Evolutionary conservation across 495 filamentous ascomycete species (phyloP).

Genomic region (Physcia stellaris): DNA sequence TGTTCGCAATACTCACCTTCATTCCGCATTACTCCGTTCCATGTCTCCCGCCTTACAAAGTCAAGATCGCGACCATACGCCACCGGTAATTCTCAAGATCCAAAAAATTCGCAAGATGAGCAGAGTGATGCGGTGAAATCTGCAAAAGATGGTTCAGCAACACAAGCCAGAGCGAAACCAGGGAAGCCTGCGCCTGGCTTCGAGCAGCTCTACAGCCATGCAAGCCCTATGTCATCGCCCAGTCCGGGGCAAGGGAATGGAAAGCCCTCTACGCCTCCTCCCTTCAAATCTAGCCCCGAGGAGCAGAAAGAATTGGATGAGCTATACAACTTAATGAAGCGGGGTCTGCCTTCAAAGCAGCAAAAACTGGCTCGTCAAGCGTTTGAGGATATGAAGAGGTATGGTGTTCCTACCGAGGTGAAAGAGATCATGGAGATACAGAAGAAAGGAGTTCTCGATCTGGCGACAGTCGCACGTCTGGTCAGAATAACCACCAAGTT

Average conservation of each 20-base stretch:
- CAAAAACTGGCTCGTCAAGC: constrained; percentile 26
- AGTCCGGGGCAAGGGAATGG: constrained; percentile 19
- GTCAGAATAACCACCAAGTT: constrained; percentile 32
- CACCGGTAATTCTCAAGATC: constrained; percentile 30
- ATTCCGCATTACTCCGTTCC: constrained; percentile 24
- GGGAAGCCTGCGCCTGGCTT: constrained; percentile 30
- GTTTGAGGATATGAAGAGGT: constrained; percentile 31
- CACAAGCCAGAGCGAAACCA: constrained; percentile 11
- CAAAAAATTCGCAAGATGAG: constrained; percentile 31
- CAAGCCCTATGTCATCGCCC: constrained; percentile 26
- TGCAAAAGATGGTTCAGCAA: constrained; percentile 17
- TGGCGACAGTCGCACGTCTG: constrained; percentile 35
- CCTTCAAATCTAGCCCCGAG: constrained; percentile 20
- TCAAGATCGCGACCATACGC: constrained; percentile 42
- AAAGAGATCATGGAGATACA: constrained; percentile 32
- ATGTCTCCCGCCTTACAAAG: constrained; percentile 30
- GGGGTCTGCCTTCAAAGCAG: constrained; percentile 31
- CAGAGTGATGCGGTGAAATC: constrained; percentile 16
- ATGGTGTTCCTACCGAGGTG: constrained; percentile 37
- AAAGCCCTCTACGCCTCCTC: constrained; percentile 4
- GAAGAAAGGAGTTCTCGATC: constrained; percentile 26
- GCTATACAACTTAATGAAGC: constrained; percentile 28
- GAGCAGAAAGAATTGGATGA: constrained; percentile 28
- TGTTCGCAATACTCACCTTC: constrained; percentile 27
- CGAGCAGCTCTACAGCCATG: constrained; percentile 27